Evolutionary conservation across 768 basidiomycete genomes (phyloP).

Genomic region (Podaxis carcinomalis): DNA sequence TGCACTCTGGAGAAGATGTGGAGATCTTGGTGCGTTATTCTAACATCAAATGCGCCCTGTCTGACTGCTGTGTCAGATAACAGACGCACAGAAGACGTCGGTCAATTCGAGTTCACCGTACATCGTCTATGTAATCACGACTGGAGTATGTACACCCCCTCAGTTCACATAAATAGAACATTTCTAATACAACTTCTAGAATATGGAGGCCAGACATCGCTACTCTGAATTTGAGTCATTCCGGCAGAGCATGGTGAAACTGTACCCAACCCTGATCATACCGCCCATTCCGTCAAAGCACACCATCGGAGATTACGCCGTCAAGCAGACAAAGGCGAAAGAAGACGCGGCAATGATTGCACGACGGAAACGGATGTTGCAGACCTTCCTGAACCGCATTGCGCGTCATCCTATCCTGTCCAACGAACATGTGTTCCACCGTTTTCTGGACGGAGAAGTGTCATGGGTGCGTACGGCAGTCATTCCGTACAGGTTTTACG

Average conservation of each 20-base stretch:
- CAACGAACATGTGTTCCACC: slow-evolving; percentile 93
- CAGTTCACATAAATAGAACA: slow-evolving; percentile 5
- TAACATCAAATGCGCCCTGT: slow-evolving; percentile 9
- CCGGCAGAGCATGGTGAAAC: slow-evolving; percentile 71
- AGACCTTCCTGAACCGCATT: slow-evolving; percentile 90
- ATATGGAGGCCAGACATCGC: slow-evolving; percentile 76
- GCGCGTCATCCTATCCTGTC: slow-evolving; percentile 92
- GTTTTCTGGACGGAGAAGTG: slow-evolving; percentile 93
- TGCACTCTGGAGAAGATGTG: slow-evolving; percentile 79
- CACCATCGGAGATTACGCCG: slow-evolving; percentile 92
- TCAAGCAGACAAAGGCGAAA: slow-evolving; percentile 94
- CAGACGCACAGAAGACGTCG: slow-evolving; percentile 93
- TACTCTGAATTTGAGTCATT: slow-evolving; percentile 98
- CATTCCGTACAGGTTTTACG: neutral
- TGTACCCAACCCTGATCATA: slow-evolving; percentile 95
- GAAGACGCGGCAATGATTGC: slow-evolving; percentile 93
- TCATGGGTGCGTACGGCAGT: slow-evolving; percentile 73
- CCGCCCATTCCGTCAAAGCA: slow-evolving; percentile 98
- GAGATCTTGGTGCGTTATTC: slow-evolving; percentile 64
- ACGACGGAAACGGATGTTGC: slow-evolving; percentile 88
- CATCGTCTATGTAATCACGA: slow-evolving; percentile 89
- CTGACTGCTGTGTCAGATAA: slow-evolving; percentile 52
- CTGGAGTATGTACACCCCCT: slow-evolving; percentile 54
- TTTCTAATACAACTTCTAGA: slow-evolving; percentile 38
- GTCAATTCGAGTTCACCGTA: slow-evolving; percentile 86